A percentile compares a stretch with the other conserved stretches of the same genome.
Evolutionary conservation across 1,284 basidiomycete species (phyloP).

Genomic region (Leccinum fuscescens): DNA sequence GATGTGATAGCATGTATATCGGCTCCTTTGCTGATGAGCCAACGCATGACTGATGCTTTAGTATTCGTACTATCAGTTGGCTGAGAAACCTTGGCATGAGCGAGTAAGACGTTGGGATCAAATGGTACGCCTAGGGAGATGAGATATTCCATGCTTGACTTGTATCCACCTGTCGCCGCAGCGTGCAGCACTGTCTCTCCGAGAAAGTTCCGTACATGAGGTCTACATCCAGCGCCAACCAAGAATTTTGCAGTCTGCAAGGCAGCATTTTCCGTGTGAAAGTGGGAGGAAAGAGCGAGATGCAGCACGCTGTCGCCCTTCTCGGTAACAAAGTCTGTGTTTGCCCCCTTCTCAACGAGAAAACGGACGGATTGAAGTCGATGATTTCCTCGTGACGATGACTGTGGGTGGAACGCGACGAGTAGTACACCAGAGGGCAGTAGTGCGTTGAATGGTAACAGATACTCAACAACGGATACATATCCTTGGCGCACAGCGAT

Average conservation of each 20-base stretch:
- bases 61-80: too few species aligned
- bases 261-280: neutral
- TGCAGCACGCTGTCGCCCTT: conserved; percentile 1
- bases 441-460: neutral
- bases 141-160: conserved; percentile 2
- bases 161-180: neutral
- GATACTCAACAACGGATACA: neutral
- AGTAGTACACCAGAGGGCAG: conserved; percentile 3
- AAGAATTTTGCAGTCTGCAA: neutral
- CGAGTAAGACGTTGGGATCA: neutral
- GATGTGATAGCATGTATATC: neutral
- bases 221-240: neutral
- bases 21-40: conserved; percentile 6
- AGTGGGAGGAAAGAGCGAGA: conserved; percentile 4
- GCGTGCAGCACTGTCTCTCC: conserved; percentile 1
- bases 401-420: neutral
- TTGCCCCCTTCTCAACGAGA: conserved; percentile 2
- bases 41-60: neutral
- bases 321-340: neutral
- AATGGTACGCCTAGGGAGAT: conserved; percentile 1
- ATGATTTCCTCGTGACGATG: neutral
- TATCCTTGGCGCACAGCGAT: neutral
- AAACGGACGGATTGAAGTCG: neutral
- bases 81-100: neutral
- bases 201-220: neutral